A percentile compares a stretch with the other conserved stretches of the same genome.
Conservation (phyloP, 768 basidiomycete genomes). For the Sarcomyxa edulis region DNA sequence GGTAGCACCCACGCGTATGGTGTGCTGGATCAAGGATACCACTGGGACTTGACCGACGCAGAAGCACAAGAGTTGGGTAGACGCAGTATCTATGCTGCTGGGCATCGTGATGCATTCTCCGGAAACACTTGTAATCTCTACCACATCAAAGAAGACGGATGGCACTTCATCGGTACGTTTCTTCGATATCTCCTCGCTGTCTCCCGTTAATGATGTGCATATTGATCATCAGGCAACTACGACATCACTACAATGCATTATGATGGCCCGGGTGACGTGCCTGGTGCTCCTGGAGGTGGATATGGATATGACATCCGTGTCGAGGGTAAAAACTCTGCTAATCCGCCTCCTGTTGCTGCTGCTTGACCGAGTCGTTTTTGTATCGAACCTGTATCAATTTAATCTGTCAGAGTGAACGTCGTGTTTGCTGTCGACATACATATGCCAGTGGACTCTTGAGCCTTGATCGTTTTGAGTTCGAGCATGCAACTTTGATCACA, state of each 20-base stretch:
- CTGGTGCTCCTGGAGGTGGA: constrained; percentile 56
- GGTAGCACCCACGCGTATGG: constrained; percentile 99
- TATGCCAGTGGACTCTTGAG: too few relatives aligned
- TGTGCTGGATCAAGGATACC: constrained; percentile 93
- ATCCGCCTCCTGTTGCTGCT: constrained; percentile 33
- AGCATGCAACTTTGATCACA: too few relatives aligned
- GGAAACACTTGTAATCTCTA: constrained; percentile 96
- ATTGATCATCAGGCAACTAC: constrained; percentile 67
- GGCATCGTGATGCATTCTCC: constrained; percentile 94
- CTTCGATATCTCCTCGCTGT: neutral
- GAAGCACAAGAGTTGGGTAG: constrained; percentile 94
- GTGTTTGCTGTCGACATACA: too few relatives aligned
- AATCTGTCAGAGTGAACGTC: too few relatives aligned
- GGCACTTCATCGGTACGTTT: constrained; percentile 87
- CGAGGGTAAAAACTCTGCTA: constrained; percentile 48
- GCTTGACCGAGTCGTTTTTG: too few relatives aligned
- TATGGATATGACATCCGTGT: constrained; percentile 80
- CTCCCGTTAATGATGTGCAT: constrained; percentile 5
- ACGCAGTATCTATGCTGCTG: constrained; percentile 93
- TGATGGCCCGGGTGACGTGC: constrained; percentile 71
- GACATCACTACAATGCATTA: constrained; percentile 90
- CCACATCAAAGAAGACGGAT: constrained; percentile 91
- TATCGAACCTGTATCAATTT: too few relatives aligned
- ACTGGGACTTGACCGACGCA: constrained; percentile 87
- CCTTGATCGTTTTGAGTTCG: too few relatives aligned